A percentile compares a stretch with the other conserved stretches of the same genome.
Conservation (phyloP, 2,329 filamentous ascomycete genomes). For the Calycina marina region DNA sequence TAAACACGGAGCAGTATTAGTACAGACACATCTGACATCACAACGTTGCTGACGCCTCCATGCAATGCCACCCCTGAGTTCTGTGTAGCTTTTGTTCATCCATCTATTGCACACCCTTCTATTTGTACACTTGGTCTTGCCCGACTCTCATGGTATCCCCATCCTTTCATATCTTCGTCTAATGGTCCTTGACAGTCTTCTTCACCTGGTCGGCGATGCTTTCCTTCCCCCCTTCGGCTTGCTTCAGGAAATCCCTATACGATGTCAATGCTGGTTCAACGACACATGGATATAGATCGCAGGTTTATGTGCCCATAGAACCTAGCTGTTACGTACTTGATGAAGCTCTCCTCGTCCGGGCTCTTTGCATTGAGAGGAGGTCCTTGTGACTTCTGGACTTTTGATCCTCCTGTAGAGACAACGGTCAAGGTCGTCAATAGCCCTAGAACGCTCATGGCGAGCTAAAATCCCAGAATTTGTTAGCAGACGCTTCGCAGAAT, state of each 20-base stretch:
- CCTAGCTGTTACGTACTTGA: constrained; percentile 22
- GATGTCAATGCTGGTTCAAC: too few species aligned
- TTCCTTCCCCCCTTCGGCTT: constrained; percentile 11
- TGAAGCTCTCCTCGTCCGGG: constrained; percentile 23
- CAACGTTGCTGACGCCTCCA: too few species aligned
- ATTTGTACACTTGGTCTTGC: too few species aligned
- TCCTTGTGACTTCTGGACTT: constrained; percentile 15
- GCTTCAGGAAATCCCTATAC: constrained; percentile 16
- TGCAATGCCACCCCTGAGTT: too few species aligned
- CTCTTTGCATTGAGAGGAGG: constrained; percentile 23
- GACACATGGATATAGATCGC: too few species aligned
- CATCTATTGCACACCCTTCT: constrained; percentile 2
- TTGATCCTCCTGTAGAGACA: constrained; percentile 15
- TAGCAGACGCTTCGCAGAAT: too few species aligned
- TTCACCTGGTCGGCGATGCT: constrained; percentile 3
- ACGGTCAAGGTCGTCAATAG: constrained; percentile 10
- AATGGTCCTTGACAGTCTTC: background rate
- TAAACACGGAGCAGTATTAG: too few species aligned
- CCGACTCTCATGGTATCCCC: too few species aligned
- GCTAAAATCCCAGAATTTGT: constrained; percentile 9
- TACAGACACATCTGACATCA: too few species aligned
- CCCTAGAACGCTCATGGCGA: constrained; percentile 20
- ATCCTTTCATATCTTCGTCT: background rate
- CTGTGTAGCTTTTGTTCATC: too few species aligned
- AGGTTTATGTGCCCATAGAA: too few species aligned